These are phyloP conservation scores for Monilinia vaccinii-corymbosi DNA, from an alignment of 2,329 filamentous ascomycete genomes.

Conservation along the genomic window DNA sequence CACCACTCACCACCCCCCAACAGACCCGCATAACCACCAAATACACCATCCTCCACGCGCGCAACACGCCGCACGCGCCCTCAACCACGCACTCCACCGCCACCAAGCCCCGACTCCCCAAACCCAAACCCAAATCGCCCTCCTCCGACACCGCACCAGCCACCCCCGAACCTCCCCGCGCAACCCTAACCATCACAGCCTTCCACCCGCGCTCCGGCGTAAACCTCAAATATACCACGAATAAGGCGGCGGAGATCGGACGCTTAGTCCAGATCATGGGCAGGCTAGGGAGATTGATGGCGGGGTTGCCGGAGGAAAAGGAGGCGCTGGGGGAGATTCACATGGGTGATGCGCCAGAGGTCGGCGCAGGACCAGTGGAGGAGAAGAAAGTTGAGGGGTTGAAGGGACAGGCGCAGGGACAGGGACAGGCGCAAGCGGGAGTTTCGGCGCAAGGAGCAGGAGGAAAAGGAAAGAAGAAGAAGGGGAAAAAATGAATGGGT, in stretches of 20 bases:
- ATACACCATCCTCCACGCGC: constrained; percentile 60
- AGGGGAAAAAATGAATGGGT: constrained; percentile 52
- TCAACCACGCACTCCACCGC: constrained; percentile 8
- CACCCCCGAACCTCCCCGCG: constrained; percentile 45
- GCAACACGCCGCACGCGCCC: constrained; percentile 26
- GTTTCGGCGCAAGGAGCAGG: constrained; percentile 38
- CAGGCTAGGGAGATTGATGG: constrained; percentile 61
- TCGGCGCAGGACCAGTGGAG: constrained; percentile 42
- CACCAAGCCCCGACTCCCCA: constrained; percentile 23
- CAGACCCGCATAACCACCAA: constrained; percentile 88
- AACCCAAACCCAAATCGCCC: constrained; percentile 27
- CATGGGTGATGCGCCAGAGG: constrained; percentile 32
- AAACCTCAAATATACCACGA: constrained; percentile 83
- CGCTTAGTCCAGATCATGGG: constrained; percentile 70
- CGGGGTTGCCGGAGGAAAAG: constrained; percentile 38
- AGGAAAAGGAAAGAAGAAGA: constrained; percentile 60
- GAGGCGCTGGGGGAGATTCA: constrained; percentile 25
- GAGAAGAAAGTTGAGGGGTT: constrained; percentile 25
- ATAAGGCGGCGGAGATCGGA: constrained; percentile 83
- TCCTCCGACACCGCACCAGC: constrained; percentile 20
- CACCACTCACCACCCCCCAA: background rate
- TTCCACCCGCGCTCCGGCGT: constrained; percentile 76
- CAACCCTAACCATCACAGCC: constrained; percentile 75
- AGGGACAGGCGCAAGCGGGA: constrained; percentile 18
- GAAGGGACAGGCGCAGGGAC: constrained; percentile 29